phyloP scores from a whole-genome alignment of 2,329 filamentous ascomycete genomes.

The Exophiala lecanii-corni region DNA sequence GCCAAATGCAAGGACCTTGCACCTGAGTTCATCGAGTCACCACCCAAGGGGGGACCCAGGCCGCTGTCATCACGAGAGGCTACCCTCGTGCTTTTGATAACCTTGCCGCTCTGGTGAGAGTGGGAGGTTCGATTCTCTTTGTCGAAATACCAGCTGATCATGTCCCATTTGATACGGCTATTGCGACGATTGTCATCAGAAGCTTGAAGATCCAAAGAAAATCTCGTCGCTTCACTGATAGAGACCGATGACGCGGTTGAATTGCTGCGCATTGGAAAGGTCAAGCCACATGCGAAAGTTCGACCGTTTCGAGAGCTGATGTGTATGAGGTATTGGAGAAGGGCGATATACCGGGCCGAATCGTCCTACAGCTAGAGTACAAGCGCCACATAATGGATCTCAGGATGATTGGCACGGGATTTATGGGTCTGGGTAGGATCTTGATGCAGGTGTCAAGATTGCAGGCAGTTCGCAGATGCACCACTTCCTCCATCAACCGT shows the following conservation, averaged over 20 bases:
- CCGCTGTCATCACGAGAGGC: constrained; percentile 41
- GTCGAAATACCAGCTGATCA: constrained; percentile 41
- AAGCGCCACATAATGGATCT: neutral
- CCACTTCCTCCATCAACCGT: neutral
- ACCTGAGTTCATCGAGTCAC: constrained; percentile 35
- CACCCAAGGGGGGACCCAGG: constrained; percentile 31
- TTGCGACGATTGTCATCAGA: constrained; percentile 44
- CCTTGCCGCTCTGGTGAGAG: constrained; percentile 41
- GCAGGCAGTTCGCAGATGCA: constrained; percentile 9
- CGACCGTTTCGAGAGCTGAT: constrained; percentile 40
- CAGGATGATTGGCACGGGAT: neutral
- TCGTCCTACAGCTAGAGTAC: constrained; percentile 35
- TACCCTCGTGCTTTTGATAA: constrained; percentile 36
- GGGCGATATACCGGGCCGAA: constrained; percentile 39
- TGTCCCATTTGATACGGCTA: constrained; percentile 37
- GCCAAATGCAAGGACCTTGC: constrained; percentile 30
- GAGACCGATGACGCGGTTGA: constrained; percentile 46
- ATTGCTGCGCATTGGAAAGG: constrained; percentile 37
- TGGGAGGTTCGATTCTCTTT: constrained; percentile 41
- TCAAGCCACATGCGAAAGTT: constrained; percentile 40
- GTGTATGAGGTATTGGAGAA: constrained; percentile 44
- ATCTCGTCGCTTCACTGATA: constrained; percentile 42
- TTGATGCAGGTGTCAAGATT: too few relatives aligned
- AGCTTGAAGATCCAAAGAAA: constrained; percentile 41
- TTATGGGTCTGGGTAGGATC: too few relatives aligned